Evolutionary conservation across 2,329 filamentous ascomycete species (phyloP).

Genomic region (Hirsutella thompsonii): DNA sequence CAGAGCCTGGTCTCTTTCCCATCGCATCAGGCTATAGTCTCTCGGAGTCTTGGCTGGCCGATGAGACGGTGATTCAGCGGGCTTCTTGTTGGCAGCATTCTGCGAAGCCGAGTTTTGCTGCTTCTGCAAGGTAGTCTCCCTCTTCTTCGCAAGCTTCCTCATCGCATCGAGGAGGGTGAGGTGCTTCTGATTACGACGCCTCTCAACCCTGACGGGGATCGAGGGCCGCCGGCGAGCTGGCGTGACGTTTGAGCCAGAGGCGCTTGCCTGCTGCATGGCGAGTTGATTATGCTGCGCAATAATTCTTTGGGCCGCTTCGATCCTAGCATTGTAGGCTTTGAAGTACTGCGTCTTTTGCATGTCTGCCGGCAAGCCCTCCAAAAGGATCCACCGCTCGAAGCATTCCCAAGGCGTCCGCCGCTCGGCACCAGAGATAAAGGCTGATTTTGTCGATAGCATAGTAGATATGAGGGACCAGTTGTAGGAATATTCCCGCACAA

Average conservation of each 20-base stretch:
- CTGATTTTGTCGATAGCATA: constrained; percentile 59
- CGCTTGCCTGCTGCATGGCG: constrained; percentile 36
- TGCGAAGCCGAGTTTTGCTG: constrained; percentile 72
- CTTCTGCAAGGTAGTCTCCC: constrained; percentile 75
- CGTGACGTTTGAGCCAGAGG: constrained; percentile 17
- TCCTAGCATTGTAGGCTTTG: constrained; percentile 52
- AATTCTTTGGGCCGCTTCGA: constrained; percentile 44
- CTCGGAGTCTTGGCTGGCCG: constrained; percentile 61
- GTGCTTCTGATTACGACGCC: constrained; percentile 75
- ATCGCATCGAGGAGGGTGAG: constrained; percentile 85
- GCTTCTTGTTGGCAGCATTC: constrained; percentile 70
- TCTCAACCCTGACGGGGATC: constrained; percentile 72
- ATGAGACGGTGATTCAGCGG: constrained; percentile 47
- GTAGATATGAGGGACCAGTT: constrained; percentile 94
- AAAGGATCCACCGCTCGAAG: constrained; percentile 88
- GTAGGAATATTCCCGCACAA: constrained; percentile 89
- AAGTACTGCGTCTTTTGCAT: constrained; percentile 96
- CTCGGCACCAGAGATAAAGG: constrained; percentile 76
- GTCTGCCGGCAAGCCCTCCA: constrained; percentile 82
- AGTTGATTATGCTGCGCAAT: constrained; percentile 41
- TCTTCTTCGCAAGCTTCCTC: constrained; percentile 89
- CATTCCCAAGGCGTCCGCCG: constrained; percentile 95
- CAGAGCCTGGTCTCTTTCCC: constrained; percentile 66
- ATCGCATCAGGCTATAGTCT: constrained; percentile 81
- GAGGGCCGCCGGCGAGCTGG: constrained; percentile 55